These are phyloP conservation scores for Penicillium waksmanii DNA, from an alignment of 495 filamentous ascomycete species.

Conservation along the genomic window DNA sequence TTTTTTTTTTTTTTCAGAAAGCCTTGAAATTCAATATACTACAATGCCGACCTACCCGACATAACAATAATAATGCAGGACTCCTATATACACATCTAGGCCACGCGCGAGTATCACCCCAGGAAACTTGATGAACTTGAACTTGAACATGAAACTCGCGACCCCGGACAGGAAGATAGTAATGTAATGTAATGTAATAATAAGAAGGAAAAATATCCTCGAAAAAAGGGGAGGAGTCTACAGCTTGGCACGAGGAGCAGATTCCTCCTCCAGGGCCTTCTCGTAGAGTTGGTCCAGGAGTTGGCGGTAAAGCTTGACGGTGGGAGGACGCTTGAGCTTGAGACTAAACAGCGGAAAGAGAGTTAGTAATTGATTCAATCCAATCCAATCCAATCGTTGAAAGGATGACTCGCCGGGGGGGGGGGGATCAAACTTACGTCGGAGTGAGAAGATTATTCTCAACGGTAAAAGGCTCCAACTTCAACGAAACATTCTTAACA, in stretches of 20 bases:
- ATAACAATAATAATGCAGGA: background rate
- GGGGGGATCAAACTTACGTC: constrained; percentile 68
- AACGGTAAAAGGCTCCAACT: constrained; percentile 88
- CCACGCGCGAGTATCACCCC: background rate
- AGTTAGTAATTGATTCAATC: background rate
- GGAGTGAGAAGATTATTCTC: constrained; percentile 95
- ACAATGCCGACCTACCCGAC: background rate
- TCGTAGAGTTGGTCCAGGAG: constrained; percentile 83
- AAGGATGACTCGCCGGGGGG: too few species aligned
- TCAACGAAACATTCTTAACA: constrained; percentile 72
- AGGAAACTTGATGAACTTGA: too few species aligned
- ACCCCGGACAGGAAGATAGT: too few species aligned
- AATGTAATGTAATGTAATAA: background rate
- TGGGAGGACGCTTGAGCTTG: constrained; percentile 91
- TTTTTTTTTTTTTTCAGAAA: background rate
- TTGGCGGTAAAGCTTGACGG: constrained; percentile 73
- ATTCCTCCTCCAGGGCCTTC: constrained; percentile 60
- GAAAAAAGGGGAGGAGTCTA: constrained; percentile 21
- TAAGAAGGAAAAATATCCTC: background rate
- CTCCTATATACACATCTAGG: constrained; percentile 2
- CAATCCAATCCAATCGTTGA: too few species aligned
- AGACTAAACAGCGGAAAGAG: constrained; percentile 65
- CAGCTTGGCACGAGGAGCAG: constrained; percentile 58
- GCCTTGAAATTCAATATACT: constrained; percentile 13
- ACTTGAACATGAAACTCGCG: too few species aligned